phyloP scores from a whole-genome alignment of 2,329 filamentous ascomycete genomes.

The Neopestalotiopsis rosae region DNA sequence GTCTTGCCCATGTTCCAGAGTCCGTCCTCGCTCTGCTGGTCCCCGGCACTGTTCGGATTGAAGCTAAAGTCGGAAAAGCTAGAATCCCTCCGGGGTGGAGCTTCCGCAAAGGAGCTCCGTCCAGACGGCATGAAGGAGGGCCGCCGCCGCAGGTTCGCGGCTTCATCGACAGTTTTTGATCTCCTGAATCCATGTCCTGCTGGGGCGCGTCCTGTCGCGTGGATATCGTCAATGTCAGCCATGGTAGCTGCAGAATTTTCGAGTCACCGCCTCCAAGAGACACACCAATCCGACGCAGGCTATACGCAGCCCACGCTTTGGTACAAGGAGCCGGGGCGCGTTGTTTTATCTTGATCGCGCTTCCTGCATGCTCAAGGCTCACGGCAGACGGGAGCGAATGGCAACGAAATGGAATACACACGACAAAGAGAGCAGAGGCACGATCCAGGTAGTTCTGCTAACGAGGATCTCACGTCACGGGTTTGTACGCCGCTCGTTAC shows the following conservation, averaged over 20 bases:
- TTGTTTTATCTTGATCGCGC: background rate
- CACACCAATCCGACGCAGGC: background rate
- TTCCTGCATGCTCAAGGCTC: background rate
- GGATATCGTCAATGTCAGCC: slow-evolving; percentile 33
- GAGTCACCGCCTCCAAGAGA: background rate
- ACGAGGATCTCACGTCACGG: background rate
- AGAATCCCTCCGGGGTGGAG: slow-evolving; percentile 68
- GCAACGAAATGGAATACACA: background rate
- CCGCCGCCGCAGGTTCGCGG: slow-evolving; percentile 31
- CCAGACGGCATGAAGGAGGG: slow-evolving; percentile 23
- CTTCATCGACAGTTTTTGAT: slow-evolving; percentile 45
- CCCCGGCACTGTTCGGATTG: slow-evolving; percentile 15
- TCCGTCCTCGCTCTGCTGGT: slow-evolving; percentile 70
- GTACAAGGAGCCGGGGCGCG: slow-evolving; percentile 2
- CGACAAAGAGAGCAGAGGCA: background rate
- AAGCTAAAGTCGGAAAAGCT: slow-evolving; percentile 76
- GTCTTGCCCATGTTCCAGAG: slow-evolving; percentile 61
- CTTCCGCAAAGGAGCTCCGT: slow-evolving; percentile 31
- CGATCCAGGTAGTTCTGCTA: background rate
- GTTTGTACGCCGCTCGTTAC: background rate
- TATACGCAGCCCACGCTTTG: background rate
- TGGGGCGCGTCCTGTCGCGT: slow-evolving; percentile 28
- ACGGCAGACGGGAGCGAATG: background rate
- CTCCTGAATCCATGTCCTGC: slow-evolving; percentile 47
- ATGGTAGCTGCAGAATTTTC: slow-evolving; percentile 27